Base-by-base conservation (phyloP, 1,284 basidiomycete species). In the Athelia psychrophila region DNA sequence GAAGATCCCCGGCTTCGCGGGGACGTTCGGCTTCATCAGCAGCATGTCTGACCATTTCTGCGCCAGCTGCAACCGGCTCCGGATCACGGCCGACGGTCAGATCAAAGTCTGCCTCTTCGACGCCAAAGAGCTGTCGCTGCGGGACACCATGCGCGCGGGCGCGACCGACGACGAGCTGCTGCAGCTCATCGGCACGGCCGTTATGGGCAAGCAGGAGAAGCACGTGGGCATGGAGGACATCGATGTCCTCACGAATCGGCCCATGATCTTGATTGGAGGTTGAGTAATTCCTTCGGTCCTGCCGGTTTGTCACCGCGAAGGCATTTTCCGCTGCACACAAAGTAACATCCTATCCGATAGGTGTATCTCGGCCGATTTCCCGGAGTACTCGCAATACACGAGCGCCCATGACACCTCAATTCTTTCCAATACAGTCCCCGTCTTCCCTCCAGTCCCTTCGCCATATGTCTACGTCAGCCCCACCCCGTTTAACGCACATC, bases 41-140 rank as follows among this genome's bases (percentile, higher is more conserved):
- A 90, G 87, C 72, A 93, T 93, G 91, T 93, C 91, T 25, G 91
- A 95, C 66, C 91, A 94, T 68, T 94, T 95, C 63, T 95, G 93
- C 67, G 80, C 82, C 3, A 85, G 86, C 2, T 95, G 93, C 71
- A 93, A 93, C 64, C 78, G 92, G 56, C 73, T 95, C 51, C 78
- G 93, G 40, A 75, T 95, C 48, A 93, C 90, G 27, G 89, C 92
- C 15, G 93, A 95, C 64, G 93, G 93, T 3, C 84, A 94, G 65
- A 88, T 95, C 62, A 95, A 95, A 90, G 89, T 93, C 44, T 95
- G 93, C 66, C 70, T 95, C 30, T 95, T 94, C 60, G 93, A 93
- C 60, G 83, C 88, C 1, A 86, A 88, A 54, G 91, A 94, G 62
- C 78, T 95, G 10, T 91, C 90, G 20, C 76, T 95, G 40, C 81